Percentiles rank a stretch among this genome's conserved stretches.
Evolutionary conservation across 2,329 filamentous ascomycete genomes (phyloP).

Genomic region (Curvularia eragrostidis): DNA sequence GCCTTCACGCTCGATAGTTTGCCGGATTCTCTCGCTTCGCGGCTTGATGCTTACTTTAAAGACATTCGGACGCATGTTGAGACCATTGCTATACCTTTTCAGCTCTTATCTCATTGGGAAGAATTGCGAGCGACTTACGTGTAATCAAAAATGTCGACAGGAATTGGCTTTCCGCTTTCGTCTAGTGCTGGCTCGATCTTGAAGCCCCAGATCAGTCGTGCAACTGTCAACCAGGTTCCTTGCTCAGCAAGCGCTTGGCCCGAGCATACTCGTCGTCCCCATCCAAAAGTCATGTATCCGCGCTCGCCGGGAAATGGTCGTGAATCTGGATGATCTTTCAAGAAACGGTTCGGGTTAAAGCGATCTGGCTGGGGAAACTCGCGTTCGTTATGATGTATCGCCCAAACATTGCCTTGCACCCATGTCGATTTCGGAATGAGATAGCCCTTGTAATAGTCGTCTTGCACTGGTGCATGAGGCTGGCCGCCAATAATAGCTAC

Average conservation of each 20-base stretch:
- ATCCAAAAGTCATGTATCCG: conserved; percentile 63
- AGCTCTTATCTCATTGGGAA: conserved; percentile 2
- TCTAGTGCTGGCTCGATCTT: conserved; percentile 55
- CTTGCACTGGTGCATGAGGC: conserved; percentile 44
- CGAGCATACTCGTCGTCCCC: conserved; percentile 64
- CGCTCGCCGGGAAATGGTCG: conserved; percentile 51
- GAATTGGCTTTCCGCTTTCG: conserved; percentile 54
- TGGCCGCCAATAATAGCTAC: conserved; percentile 47
- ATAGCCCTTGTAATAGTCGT: conserved; percentile 49
- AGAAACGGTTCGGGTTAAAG: conserved; percentile 45
- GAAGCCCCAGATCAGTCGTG: conserved; percentile 65
- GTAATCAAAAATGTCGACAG: conserved; percentile 64
- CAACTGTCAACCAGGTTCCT: conserved; percentile 65
- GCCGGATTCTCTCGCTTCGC: conserved; percentile 56
- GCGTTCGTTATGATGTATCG: conserved; percentile 50
- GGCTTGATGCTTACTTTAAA: conserved; percentile 63
- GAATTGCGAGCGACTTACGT: conserved; percentile 49
- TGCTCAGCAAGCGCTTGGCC: conserved; percentile 67
- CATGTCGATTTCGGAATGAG: conserved; percentile 51
- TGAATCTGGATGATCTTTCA: conserved; percentile 38
- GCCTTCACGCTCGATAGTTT: conserved; percentile 62
- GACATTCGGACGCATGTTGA: conserved; percentile 65
- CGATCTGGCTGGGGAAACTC: conserved; percentile 49
- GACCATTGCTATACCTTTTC: conserved; percentile 55
- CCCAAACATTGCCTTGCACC: conserved; percentile 52